Percentiles rank a stretch among this genome's conserved stretches.
These are phyloP conservation scores for Ulmus americana DNA, from an alignment of 331 rosid species.

Conservation along the genomic window DNA sequence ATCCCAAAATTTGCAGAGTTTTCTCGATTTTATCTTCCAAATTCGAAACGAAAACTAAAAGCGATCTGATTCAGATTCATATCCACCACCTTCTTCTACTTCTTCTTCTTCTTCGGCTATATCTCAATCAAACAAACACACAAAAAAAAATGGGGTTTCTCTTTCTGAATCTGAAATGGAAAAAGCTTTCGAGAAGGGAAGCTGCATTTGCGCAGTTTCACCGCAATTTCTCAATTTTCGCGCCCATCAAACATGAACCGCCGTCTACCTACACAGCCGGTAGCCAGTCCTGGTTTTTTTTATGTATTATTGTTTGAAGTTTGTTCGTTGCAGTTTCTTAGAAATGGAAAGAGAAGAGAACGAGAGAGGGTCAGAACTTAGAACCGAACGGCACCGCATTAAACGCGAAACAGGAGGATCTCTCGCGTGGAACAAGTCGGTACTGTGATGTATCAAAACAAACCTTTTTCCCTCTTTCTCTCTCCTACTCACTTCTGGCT, in stretches of 20 bases:
- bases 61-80: slow-evolving; percentile 6
- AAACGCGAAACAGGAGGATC: too few species aligned
- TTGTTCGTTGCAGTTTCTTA: too few species aligned
- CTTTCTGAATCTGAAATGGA: not conserved
- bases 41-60: not conserved
- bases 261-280: slow-evolving; percentile 12
- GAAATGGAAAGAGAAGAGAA: too few species aligned
- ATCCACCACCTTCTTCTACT: not conserved
- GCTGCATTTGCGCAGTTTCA: slow-evolving; percentile 3
- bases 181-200: not conserved
- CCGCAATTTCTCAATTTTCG: slow-evolving; percentile 18
- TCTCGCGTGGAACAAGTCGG: too few species aligned
- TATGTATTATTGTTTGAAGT: not conserved
- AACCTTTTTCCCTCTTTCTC: too few species aligned
- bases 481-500: too few species aligned
- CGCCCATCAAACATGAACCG: slow-evolving; percentile 21
- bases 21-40: not conserved
- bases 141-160: not conserved
- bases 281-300: not conserved
- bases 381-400: too few species aligned
- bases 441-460: too few species aligned
- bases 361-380: too few species aligned
- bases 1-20: slow-evolving; percentile 21
- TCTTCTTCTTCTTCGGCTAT: too few species aligned
- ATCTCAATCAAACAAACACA: too few species aligned